Evolutionary conservation across 495 filamentous ascomycete species (phyloP).

Genomic region (Podospora sp.): DNA sequence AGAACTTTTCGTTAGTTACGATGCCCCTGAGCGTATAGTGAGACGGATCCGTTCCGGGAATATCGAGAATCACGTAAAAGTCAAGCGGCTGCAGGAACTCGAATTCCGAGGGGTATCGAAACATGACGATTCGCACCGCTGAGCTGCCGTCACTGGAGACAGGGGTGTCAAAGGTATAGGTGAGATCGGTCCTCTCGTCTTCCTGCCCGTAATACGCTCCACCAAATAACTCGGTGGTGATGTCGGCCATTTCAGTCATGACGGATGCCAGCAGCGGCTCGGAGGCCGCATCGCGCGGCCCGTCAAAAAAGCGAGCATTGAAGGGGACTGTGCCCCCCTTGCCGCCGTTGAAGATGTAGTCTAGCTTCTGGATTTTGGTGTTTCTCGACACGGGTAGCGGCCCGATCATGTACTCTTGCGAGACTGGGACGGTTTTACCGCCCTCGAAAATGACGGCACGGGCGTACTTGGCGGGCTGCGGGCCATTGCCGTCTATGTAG

Average conservation of each 20-base stretch:
- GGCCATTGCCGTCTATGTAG: slow-evolving; percentile 47
- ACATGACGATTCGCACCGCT: slow-evolving; percentile 38
- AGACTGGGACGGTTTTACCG: slow-evolving; percentile 47
- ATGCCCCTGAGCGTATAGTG: slow-evolving; percentile 41
- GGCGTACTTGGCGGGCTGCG: slow-evolving; percentile 50
- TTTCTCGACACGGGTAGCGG: slow-evolving; percentile 48
- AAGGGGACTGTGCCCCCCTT: slow-evolving; percentile 38
- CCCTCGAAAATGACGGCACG: slow-evolving; percentile 49
- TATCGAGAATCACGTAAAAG: slow-evolving; percentile 43
- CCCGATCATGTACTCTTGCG: slow-evolving; percentile 53
- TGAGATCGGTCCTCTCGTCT: slow-evolving; percentile 36
- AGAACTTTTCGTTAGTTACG: slow-evolving; percentile 41
- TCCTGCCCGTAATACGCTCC: slow-evolving; percentile 36
- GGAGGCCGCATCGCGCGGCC: slow-evolving; percentile 29
- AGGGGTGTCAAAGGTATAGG: slow-evolving; percentile 31
- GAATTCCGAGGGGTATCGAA: slow-evolving; percentile 38
- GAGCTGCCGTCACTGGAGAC: slow-evolving; percentile 38
- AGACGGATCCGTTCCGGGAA: slow-evolving; percentile 41
- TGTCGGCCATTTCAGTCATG: slow-evolving; percentile 42
- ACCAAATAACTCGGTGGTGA: slow-evolving; percentile 39
- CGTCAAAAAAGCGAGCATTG: slow-evolving; percentile 41
- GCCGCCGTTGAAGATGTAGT: slow-evolving; percentile 50
- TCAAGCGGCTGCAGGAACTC: slow-evolving; percentile 40
- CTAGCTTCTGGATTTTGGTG: slow-evolving; percentile 44
- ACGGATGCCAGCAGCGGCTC: slow-evolving; percentile 34